These are phyloP conservation scores for Draba incana DNA, from an alignment of 345 rosid species.

Conservation along the genomic window DNA sequence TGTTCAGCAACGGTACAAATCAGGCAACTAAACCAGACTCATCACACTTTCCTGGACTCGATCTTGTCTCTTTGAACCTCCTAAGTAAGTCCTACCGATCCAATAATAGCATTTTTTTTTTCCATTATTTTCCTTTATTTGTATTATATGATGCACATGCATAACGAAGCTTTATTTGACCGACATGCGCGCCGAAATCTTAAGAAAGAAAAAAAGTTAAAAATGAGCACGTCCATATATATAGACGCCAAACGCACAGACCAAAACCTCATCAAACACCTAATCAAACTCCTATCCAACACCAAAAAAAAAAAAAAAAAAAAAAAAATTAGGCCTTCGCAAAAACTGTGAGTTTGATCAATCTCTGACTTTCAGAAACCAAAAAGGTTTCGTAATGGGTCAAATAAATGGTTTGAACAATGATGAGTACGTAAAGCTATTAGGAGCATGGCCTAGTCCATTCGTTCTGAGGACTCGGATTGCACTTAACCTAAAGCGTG, in stretches of 20 bases:
- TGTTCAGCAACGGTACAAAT: slow-evolving; percentile 29
- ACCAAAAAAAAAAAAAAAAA: not conserved
- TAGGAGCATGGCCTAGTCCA: slow-evolving; percentile 89
- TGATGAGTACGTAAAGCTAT: slow-evolving; percentile 51
- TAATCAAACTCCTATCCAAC: not conserved
- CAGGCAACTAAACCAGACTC: slow-evolving; percentile 29
- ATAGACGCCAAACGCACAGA: slow-evolving; percentile 21
- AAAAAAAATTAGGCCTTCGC: not conserved
- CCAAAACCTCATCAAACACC: slow-evolving; percentile 27
- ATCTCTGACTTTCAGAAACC: not conserved
- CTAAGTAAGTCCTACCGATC: slow-evolving; percentile 3
- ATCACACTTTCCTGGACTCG: slow-evolving; percentile 26
- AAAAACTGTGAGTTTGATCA: slow-evolving; percentile 27
- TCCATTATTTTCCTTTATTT: not conserved
- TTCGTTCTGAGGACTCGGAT: slow-evolving; percentile 69
- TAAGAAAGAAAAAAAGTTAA: not conserved
- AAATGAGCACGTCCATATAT: slow-evolving; percentile 24
- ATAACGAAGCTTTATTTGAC: slow-evolving; percentile 36
- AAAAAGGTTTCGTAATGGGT: slow-evolving; percentile 20
- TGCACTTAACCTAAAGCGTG: slow-evolving; percentile 43
- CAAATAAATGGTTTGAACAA: slow-evolving; percentile 26
- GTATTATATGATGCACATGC: slow-evolving; percentile 21
- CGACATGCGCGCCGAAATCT: slow-evolving; percentile 29
- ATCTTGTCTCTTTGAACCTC: slow-evolving; percentile 26
- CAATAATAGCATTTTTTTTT: not conserved